phyloP scores from a whole-genome alignment of 73 alveolate species.

The Uronychia binucleata region DNA sequence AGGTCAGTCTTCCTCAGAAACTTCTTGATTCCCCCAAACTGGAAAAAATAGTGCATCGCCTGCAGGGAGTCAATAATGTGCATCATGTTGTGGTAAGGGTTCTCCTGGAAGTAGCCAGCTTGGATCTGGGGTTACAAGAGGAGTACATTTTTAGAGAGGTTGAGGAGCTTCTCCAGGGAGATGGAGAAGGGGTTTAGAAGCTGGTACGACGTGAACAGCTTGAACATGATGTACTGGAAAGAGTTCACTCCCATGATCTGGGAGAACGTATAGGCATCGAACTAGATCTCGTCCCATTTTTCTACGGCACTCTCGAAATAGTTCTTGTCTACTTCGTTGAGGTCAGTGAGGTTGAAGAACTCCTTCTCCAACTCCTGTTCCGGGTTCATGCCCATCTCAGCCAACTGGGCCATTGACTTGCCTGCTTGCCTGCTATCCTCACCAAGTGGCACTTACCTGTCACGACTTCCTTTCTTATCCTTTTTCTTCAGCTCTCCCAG shows the following conservation, averaged over 20 bases:
- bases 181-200: conserved; percentile 9
- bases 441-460: not conserved
- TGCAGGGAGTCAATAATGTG: conserved; percentile 74
- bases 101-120: conserved; percentile 67
- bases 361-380: conserved; percentile 30
- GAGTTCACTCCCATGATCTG: conserved; percentile 32
- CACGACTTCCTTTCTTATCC: not conserved
- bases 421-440: not conserved
- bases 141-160: conserved; percentile 8
- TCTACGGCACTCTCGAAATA: conserved; percentile 52
- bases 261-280: conserved; percentile 49
- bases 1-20: conserved; percentile 53
- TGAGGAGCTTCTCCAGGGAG: not conserved
- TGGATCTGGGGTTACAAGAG: conserved; percentile 20
- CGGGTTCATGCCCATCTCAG: not conserved
- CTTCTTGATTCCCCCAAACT: conserved; percentile 36
- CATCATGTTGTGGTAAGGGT: conserved; percentile 59
- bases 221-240: conserved; percentile 34
- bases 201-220: conserved; percentile 15
- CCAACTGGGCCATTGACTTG: not conserved
- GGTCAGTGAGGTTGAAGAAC: conserved; percentile 48
- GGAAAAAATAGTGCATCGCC: conserved; percentile 64
- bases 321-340: conserved; percentile 46
- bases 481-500: conserved; percentile 6
- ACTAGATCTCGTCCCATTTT: conserved; percentile 53